Percentiles rank a stretch among this genome's conserved stretches.
These are phyloP conservation scores for Gloeopeniophorella convolvens DNA, from an alignment of 768 basidiomycete genomes.

Conservation along the genomic window DNA sequence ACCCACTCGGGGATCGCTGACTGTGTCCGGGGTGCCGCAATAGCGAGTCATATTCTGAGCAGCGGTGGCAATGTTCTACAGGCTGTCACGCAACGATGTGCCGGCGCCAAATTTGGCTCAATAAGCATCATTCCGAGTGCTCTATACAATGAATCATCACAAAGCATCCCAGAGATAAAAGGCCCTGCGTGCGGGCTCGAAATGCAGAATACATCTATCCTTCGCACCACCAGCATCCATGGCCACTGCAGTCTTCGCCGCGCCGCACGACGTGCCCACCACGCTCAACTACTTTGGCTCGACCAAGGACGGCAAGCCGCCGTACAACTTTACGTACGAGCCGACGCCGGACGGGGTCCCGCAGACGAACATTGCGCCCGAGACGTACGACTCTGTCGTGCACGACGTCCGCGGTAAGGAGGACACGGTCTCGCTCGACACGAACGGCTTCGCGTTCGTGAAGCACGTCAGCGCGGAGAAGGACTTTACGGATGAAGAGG, in stretches of 20 bases:
- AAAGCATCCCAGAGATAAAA: not conserved
- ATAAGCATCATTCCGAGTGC: too few relatives aligned
- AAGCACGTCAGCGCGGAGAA: constrained; percentile 31
- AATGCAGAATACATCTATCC: not conserved
- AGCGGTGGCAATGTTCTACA: too few relatives aligned
- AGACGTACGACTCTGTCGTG: constrained; percentile 24
- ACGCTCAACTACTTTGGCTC: constrained; percentile 32
- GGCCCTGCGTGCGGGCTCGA: not conserved
- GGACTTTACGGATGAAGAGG: constrained; percentile 35
- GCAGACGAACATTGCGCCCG: constrained; percentile 28
- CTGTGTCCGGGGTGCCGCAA: too few relatives aligned
- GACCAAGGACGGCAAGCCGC: constrained; percentile 26
- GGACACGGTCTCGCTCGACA: constrained; percentile 29
- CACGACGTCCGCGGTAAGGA: constrained; percentile 30
- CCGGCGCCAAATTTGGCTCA: too few relatives aligned
- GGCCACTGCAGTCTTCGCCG: constrained; percentile 21
- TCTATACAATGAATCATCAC: constrained; percentile 2
- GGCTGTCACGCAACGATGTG: too few relatives aligned
- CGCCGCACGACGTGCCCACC: constrained; percentile 32
- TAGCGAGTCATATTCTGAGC: too few relatives aligned
- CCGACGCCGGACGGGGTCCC: constrained; percentile 26
- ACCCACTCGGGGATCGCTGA: too few relatives aligned
- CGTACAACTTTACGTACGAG: constrained; percentile 31
- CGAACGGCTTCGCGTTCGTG: constrained; percentile 40
- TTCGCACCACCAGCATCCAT: not conserved